Evolutionary conservation across 768 basidiomycete genomes (phyloP), one percentile per base, ranked within the genome.

Genomic region (Cyathus striatus): DNA sequence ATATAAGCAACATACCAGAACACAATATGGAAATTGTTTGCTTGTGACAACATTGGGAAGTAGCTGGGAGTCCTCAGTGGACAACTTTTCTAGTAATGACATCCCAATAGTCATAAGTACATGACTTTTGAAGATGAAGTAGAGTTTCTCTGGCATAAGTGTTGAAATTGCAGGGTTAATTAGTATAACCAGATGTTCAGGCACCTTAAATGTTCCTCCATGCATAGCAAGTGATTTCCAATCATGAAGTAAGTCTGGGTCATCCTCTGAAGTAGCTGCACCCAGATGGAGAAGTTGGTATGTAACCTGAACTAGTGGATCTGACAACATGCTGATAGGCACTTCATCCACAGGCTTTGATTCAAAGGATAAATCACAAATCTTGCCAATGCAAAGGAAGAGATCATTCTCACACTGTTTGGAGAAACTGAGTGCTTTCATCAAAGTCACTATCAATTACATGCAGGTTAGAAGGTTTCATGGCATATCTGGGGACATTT

Each of bases 321-420:
- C 61, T 2, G 13, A 2, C 3, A 61, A 43, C 33, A 54, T 41
- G 1, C 55, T 47, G 4, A 55, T 18, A 7, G 9, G 10, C 14
- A 63, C 16, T 4, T 48, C 30, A 1, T 50, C 47, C 0, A 54
- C 44, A 13, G 51, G 23, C 18, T 47, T 26, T 1, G 46, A 47
- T 27, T 59, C 49, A 9, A 62, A 22, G 16, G 40, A 44, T 2
- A 65, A 41, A 4, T 49, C 48, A 22, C 50, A 56, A 2, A 63
- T 52, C 33, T 63, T 55, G 0, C 56, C 61, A 22, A 65, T 43
- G 22, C 54, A 50, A 1, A 65, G 50, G 48, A 59, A 63, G 16
- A 59, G 10, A 14, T 53, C 26, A 2, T 51, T 43, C 2, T 61
- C 55, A 20, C 40, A 54, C 5, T 34, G 42, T 39, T 16, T 56